Evolutionary conservation across 306 rosid genomes (phyloP), one percentile per base, ranked within the genome.

Genomic region (Cotoneaster glaucophyllus): DNA sequence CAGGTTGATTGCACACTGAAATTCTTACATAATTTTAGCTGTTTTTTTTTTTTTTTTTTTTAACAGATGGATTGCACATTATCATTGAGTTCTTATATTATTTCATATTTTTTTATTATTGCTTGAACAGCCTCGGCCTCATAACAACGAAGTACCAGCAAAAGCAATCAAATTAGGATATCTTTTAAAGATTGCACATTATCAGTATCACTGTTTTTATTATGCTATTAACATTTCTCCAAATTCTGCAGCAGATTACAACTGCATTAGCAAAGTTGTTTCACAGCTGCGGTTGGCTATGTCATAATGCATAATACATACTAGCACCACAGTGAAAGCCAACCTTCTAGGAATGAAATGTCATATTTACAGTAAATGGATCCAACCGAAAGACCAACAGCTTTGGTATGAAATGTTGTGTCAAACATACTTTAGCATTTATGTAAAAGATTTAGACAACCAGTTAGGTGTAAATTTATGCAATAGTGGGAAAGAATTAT

Each of bases 111-210:
- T 32, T 32, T 32, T 32, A 32, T 32, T 32, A 32, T 32, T 32
- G 34, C 6, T 32, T 1, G 0, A 32, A 32, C 34, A 32, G 75
- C n/a, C 92, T 82, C 6, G 34, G 1, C 34, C 34, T 32, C 88
- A 84, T 57, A 79, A 80, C 82, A 84, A 67, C 32, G 88, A 84
- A 80, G 76, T 75, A 74, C 72, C 84, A 54, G 73, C 59, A 79
- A 81, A 77, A 54, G 84, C 82, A 76, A 83, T 84, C 79, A 86
- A 82, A 76, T 80, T 88, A 62, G 93, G 98, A 96, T 92, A 93
- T 67, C 77, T 69, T 63, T 32, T 45, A 43, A 79, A 19, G 76
- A 45, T 28, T 81, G 74, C 69, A 79, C 77, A 83, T 76, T 91
- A 83, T 89, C 77, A 83, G 74, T 91, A 83, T 89, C 86, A 77